Conservation (phyloP, 2,329 filamentous ascomycete genomes). For the Aspergillus brasiliensis region DNA sequence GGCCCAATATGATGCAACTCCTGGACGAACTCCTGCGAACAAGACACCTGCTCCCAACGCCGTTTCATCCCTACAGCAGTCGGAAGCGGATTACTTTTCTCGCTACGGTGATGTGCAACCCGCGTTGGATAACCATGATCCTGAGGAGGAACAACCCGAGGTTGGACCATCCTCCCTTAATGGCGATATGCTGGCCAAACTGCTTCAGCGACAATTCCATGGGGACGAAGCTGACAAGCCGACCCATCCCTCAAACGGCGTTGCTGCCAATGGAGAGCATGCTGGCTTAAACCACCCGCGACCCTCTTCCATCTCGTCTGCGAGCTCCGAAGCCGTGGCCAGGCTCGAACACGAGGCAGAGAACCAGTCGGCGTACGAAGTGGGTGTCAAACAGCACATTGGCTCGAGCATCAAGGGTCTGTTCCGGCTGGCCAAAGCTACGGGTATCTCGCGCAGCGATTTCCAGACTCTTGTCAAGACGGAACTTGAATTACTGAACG, state of each 20-base stretch:
- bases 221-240: slow-evolving; percentile 21
- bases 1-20: slow-evolving; percentile 63
- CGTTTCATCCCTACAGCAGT: slow-evolving; percentile 32
- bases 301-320: slow-evolving; percentile 45
- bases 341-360: slow-evolving; percentile 57
- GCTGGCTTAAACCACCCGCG: slow-evolving; percentile 45
- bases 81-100: slow-evolving; percentile 63
- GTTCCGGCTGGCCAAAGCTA: slow-evolving; percentile 60
- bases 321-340: slow-evolving; percentile 54
- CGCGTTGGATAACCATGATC: slow-evolving; percentile 64
- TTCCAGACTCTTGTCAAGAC: slow-evolving; percentile 62
- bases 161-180: slow-evolving; percentile 56
- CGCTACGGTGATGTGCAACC: slow-evolving; percentile 66
- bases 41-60: slow-evolving; percentile 38
- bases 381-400: slow-evolving; percentile 65
- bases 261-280: slow-evolving; percentile 25
- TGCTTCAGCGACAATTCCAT: slow-evolving; percentile 44
- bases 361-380: slow-evolving; percentile 56
- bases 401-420: slow-evolving; percentile 65
- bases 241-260: slow-evolving; percentile 17
- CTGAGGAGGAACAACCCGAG: slow-evolving; percentile 54
- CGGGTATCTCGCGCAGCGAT: slow-evolving; percentile 60
- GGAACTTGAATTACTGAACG: slow-evolving; percentile 60
- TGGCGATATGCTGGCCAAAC: slow-evolving; percentile 51
- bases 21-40: slow-evolving; percentile 52